Evolutionary conservation across 2,329 filamentous ascomycete genomes (phyloP), one percentile per base, ranked within the genome.

Genomic region (Diaporthe ampelina): DNA sequence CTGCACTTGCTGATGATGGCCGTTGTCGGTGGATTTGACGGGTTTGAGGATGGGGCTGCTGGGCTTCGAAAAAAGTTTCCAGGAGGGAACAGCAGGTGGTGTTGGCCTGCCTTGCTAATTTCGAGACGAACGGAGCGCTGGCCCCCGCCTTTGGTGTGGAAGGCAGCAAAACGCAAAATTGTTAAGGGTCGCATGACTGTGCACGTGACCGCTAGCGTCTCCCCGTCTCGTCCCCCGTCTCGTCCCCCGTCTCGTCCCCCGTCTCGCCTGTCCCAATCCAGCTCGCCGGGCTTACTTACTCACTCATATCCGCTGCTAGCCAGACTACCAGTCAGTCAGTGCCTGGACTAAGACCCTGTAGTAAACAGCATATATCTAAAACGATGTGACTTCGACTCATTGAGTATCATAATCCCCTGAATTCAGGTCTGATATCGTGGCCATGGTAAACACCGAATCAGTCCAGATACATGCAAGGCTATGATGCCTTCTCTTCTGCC

Each of bases 1-100:
- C 80, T 77, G 79, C 80, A 80, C 80, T 79, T 78, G 80, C 77
- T 78, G 78, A 77, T 78, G 81, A 83, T 83, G 82, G 82, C 82
- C 82, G 81, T 79, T 81, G 79, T 77, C 78, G 73, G 63, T 72
- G 73, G 73, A 63, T 68, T 71, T 74, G 74, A 74, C 74, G 73
- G 74, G 63, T 75, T 74, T 54, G 59, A 54, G 63, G 74, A 71
- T 72, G 72, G 74, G 72, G 68, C 76, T 73, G 76, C 72, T 81
- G 78, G 67, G 61, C 70, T 65, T 48, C 63, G 71, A 72, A 73
- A 72, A 74, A 76, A 76, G 74, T 72, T 75, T 75, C 73, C 74
- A 70, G 70, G 65, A 73, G 67, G 68, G 61, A 63, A 65, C 67
- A 70, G 74, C 48, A 70, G 59, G 57, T 72, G 32, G 70, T 63